Conservation (phyloP, 2,329 filamentous ascomycete species). For the Aspergillus brasiliensis region DNA sequence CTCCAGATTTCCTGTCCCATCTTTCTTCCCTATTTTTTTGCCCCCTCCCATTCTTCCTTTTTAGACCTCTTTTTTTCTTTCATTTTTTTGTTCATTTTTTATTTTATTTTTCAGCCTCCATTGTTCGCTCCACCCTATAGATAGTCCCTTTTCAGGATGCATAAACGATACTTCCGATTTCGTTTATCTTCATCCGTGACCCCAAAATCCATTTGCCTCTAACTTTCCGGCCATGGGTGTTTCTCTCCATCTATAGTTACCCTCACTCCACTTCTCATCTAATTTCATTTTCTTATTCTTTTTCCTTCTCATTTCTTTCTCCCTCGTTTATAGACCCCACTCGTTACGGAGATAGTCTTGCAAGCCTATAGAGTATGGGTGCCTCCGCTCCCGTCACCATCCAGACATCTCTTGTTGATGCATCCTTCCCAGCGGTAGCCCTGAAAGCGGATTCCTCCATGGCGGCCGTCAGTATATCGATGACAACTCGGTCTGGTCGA, state of each 20-base stretch:
- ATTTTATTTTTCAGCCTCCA: constrained; percentile 8
- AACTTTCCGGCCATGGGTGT: neutral
- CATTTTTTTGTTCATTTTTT: constrained; percentile 11
- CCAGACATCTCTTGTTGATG: neutral
- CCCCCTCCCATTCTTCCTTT: neutral
- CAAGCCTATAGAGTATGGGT: neutral
- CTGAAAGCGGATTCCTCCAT: constrained; percentile 20
- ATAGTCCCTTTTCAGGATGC: neutral
- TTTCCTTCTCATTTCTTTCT: neutral
- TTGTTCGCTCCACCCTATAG: neutral
- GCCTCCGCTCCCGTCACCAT: neutral
- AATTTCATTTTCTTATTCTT: neutral
- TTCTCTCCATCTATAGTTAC: neutral
- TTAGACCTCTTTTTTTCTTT: constrained; percentile 5
- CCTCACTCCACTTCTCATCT: neutral
- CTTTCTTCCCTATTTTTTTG: neutral
- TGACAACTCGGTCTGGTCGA: constrained; percentile 40
- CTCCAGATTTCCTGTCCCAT: neutral
- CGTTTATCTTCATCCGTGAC: neutral
- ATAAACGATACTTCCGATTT: neutral
- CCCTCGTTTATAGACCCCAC: too few relatives aligned
- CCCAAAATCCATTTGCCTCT: neutral
- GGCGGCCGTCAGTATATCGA: constrained; percentile 38
- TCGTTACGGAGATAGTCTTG: neutral
- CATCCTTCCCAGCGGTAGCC: neutral